Evolutionary conservation across 2,329 filamentous ascomycete genomes (phyloP), one percentile per base, ranked within the genome.

Genomic region (Dothistroma pini): DNA sequence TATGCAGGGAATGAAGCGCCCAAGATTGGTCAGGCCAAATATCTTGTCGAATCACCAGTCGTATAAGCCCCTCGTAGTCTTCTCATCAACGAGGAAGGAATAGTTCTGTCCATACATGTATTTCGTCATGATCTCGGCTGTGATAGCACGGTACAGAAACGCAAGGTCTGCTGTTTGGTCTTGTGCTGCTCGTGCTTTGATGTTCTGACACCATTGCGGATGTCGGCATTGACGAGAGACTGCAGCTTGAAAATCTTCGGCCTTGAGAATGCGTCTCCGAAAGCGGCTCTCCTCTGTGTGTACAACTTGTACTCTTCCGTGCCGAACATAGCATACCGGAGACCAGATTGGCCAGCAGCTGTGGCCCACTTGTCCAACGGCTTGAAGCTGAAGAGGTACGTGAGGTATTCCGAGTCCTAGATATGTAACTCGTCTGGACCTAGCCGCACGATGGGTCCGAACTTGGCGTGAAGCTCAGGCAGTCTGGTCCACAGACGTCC

Each of bases 41-140:
- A 57, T 32, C 8, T 34, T 31, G 54, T 63, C 57, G 48, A 60
- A 60, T 9, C 54, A 48, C 21, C 57, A n/a, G n/a, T 63, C 54
- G 35, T 60, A 60, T 8, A 63, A 47, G 2, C 54, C 54, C 47
- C 54, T 54, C 11, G 58, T 63, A 9, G 57, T 60, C 56, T 58
- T 53, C 34, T 60, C 57, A 41, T 63, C 61, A 32, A 58, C 57
- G 44, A 63, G 58, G 51, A 60, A 60, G 12, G 50, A 57, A 25
- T 63, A 59, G 14, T 59, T 56, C 32, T 62, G 60, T 32, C 60
- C 60, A 32, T 62, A 62, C 56, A 62, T 62, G 35, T 62, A 62
- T 34, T 58, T 47, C 21, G 60, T 56, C 14, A 59, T 52, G 25
- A 61, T 61, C 47, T 62, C 56, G 4, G 60, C 59, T 25, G 59